Conservation (phyloP, 2,329 filamentous ascomycete genomes). For the Microthyrium microscopicum region DNA sequence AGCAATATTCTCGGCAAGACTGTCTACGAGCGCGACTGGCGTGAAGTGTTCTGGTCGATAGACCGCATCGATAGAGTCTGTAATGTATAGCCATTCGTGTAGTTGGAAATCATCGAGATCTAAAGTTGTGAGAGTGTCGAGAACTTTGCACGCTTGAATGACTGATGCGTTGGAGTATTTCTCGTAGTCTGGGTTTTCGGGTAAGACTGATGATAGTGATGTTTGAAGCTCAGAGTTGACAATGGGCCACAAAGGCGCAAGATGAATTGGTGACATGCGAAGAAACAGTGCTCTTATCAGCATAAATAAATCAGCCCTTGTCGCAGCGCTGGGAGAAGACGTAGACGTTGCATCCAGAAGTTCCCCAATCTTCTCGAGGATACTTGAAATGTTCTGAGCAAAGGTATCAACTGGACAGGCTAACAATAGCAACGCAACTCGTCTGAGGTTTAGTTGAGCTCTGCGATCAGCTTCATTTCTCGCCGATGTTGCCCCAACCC, state of each 20-base stretch:
- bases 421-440: slow-evolving; percentile 64
- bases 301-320: slow-evolving; percentile 79
- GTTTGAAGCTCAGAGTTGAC: slow-evolving; percentile 74
- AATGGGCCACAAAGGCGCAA: slow-evolving; percentile 78
- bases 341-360: slow-evolving; percentile 67
- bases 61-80: slow-evolving; percentile 90
- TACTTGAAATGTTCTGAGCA: slow-evolving; percentile 52
- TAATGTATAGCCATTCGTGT: slow-evolving; percentile 96
- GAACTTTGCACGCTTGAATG: slow-evolving; percentile 82
- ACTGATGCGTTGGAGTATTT: slow-evolving; percentile 62
- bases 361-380: slow-evolving; percentile 76
- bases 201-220: slow-evolving; percentile 58
- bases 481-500: slow-evolving; percentile 88
- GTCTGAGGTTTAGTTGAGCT: slow-evolving; percentile 75
- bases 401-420: slow-evolving; percentile 65
- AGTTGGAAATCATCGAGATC: slow-evolving; percentile 93
- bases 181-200: slow-evolving; percentile 51
- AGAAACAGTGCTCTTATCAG: slow-evolving; percentile 68
- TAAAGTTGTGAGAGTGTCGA: slow-evolving; percentile 73
- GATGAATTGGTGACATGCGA: slow-evolving; percentile 59
- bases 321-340: slow-evolving; percentile 81
- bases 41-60: slow-evolving; percentile 58
- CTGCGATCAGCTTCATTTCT: slow-evolving; percentile 88
- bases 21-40: slow-evolving; percentile 64
- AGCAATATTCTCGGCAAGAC: slow-evolving; percentile 62